Conservation (phyloP, 2,329 filamentous ascomycete genomes). For the Sporothrix sp. region DNA sequence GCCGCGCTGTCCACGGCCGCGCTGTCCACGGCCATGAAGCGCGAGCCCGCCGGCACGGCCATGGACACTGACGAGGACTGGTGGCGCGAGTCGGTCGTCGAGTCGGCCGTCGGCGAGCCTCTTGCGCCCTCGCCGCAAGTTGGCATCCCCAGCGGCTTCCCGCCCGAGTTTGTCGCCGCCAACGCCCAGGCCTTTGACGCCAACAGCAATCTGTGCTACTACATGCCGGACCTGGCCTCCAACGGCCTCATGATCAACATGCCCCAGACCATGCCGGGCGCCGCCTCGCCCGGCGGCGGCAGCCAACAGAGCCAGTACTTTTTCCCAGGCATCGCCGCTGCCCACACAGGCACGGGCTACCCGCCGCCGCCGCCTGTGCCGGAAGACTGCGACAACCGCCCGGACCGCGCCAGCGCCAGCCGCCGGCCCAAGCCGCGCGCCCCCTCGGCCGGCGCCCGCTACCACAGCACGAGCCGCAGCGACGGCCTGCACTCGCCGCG, state of each 20-base stretch:
- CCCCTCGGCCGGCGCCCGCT: conserved; percentile 44
- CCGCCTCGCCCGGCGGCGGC: conserved; percentile 16
- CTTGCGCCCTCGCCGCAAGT: too few species aligned
- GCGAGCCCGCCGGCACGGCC: neutral
- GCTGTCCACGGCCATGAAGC: neutral
- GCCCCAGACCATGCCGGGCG: conserved; percentile 37
- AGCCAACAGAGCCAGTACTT: conserved; percentile 15
- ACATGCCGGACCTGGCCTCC: conserved; percentile 22
- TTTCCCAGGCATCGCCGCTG: conserved; percentile 10
- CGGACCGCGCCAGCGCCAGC: conserved; percentile 14
- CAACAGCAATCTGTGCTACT: conserved; percentile 5
- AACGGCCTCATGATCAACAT: conserved; percentile 44
- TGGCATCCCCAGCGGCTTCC: neutral
- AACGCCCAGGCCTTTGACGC: conserved; percentile 10
- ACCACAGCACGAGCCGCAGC: conserved; percentile 29
- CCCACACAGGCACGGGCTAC: neutral
- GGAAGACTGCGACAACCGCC: conserved; percentile 11
- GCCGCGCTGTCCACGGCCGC: neutral
- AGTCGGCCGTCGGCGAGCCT: conserved; percentile 9
- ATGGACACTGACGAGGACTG: conserved; percentile 17
- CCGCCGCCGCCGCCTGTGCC: neutral
- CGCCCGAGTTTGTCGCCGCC: neutral
- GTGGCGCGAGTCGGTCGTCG: conserved; percentile 15
- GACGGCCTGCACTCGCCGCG: conserved; percentile 30
- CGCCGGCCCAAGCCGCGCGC: conserved; percentile 40